phyloP scores from a whole-genome alignment of 2,329 filamentous ascomycete species.

The Pseudopyrenochaeta lycopersici region DNA sequence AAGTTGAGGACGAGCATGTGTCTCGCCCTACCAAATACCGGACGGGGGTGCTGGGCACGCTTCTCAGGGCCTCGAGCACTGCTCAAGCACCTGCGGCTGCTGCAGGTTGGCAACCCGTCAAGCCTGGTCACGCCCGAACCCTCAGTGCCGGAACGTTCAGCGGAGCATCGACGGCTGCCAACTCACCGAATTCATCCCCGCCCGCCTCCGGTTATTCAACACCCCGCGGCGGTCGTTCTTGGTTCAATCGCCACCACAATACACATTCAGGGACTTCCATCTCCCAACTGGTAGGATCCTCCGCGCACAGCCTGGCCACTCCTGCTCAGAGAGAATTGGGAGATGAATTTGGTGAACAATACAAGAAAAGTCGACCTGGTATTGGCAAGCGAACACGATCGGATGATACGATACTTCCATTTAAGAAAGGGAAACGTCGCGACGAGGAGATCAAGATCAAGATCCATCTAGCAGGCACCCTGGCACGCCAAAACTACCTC shows the following conservation, averaged over 20 bases:
- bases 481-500: conserved; percentile 83
- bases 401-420: conserved; percentile 48
- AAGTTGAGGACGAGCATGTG: conserved; percentile 70
- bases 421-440: conserved; percentile 45
- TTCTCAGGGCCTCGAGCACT: conserved; percentile 64
- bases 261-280: conserved; percentile 53
- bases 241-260: conserved; percentile 47
- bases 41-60: conserved; percentile 75
- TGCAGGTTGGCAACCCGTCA: conserved; percentile 11
- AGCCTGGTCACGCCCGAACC: conserved; percentile 30
- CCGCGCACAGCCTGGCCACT: conserved; percentile 52
- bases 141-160: conserved; percentile 41
- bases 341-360: conserved; percentile 52
- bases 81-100: conserved; percentile 13
- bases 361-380: conserved; percentile 49
- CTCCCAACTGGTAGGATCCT: conserved; percentile 55
- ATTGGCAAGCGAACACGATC: conserved; percentile 49
- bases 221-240: conserved; percentile 45
- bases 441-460: conserved; percentile 67
- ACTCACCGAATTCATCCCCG: conserved; percentile 51
- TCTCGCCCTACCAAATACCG: conserved; percentile 73
- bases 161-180: conserved; percentile 44
- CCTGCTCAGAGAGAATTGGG: conserved; percentile 53
- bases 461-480: conserved; percentile 71
- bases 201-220: conserved; percentile 55